Evolutionary conservation across 2,329 filamentous ascomycete genomes (phyloP), one percentile per base, ranked within the genome.

Genomic region (Pseudogymnoascus sp.): DNA sequence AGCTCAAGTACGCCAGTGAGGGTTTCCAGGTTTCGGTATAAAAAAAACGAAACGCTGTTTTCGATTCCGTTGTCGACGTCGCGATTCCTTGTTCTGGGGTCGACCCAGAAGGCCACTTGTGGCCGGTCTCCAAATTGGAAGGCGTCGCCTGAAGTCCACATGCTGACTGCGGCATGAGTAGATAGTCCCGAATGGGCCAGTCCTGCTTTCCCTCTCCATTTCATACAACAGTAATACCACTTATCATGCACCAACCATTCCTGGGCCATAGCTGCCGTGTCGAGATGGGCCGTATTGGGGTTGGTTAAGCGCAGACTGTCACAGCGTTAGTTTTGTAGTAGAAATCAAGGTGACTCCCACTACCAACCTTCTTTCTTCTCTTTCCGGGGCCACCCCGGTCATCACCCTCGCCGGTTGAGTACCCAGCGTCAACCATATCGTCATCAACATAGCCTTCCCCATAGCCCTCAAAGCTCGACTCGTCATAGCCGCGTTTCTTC

Each of bases 401-500:
- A 69, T 89, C 88, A 68, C 86, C 85, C 68, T 89, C 88, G 64
- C 86, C 87, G 21, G 88, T 90, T 21, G 87, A 90, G 71, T 91
- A 87, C n/a, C 83, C 85, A 15, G 77, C 78, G 11, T 83, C 86
- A 63, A 80, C 84, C 8, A 73, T 74, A 66, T 88, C 88, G 67
- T 90, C 87, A 66, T 91, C 88, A 9, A 82, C 82, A 68, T 81
- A 91, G 35, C 87, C 86, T 68, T 91, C 88, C 50, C 84, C 83
- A 70, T 92, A 92, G 44, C 89, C 89, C 70, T 89, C 86, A 71
- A 84, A 93, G 70, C 87, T 90, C 69, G 81, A 83, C 67, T 93
- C 89, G 40, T 87, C 86, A 72, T 92, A 93, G 66, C 86, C 84
- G 59, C 90, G 83, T 79, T 92, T 92, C 78, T 89, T 90, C 66